A percentile compares a stretch with the other conserved stretches of the same genome.
Evolutionary conservation across 768 basidiomycete genomes (phyloP).

Genomic region (Candolleomyces aberdarensis): DNA sequence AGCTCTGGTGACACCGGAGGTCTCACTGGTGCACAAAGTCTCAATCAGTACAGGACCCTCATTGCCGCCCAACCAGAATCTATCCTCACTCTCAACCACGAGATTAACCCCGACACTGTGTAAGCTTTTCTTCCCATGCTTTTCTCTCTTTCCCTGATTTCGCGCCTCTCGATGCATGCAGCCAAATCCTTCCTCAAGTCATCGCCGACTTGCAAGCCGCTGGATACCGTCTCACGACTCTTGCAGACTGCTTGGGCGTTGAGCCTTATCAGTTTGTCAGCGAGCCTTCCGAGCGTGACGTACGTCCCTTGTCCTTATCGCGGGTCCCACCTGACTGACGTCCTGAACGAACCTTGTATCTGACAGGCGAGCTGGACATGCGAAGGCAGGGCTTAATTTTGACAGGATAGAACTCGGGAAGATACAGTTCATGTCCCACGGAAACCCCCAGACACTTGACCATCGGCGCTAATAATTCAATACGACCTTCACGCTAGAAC

Average conservation of each 20-base stretch:
- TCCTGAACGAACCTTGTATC: background rate
- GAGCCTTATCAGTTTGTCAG: slow-evolving; percentile 28
- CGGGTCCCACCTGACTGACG: background rate
- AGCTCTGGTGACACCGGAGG: slow-evolving; percentile 38
- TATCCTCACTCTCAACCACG: slow-evolving; percentile 39
- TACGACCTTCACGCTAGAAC: too few relatives aligned
- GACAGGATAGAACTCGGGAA: background rate
- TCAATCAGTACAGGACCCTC: slow-evolving; percentile 22
- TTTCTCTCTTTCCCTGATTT: background rate
- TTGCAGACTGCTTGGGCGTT: slow-evolving; percentile 36
- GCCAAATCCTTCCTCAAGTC: slow-evolving; percentile 31
- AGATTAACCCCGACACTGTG: slow-evolving; percentile 25
- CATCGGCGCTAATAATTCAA: too few relatives aligned
- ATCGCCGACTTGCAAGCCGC: slow-evolving; percentile 30
- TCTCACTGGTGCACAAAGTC: slow-evolving; percentile 22
- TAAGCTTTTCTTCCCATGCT: background rate
- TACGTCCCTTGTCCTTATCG: slow-evolving; percentile 16
- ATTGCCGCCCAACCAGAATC: slow-evolving; percentile 26
- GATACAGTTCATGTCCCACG: background rate
- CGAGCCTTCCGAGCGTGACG: slow-evolving; percentile 25
- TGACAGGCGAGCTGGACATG: background rate
- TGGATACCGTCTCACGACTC: slow-evolving; percentile 36
- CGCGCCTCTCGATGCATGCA: slow-evolving; percentile 7
- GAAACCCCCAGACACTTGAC: too few relatives aligned
- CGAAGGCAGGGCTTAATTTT: background rate